phyloP scores from a whole-genome alignment of 805 yeast species.

The Wickerhamiella allomyrinae region DNA sequence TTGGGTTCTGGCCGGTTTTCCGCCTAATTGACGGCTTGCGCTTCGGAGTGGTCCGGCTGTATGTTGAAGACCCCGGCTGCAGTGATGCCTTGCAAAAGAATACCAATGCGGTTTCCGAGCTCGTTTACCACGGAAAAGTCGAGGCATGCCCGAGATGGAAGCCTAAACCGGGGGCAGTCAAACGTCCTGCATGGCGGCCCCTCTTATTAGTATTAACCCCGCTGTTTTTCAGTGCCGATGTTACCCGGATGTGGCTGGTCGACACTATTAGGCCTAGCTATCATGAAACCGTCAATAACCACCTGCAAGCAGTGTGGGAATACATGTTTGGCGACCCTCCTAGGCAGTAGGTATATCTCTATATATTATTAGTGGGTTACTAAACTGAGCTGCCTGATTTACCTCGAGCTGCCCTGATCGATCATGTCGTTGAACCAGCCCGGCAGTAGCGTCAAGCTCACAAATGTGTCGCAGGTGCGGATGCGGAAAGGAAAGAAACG shows the following conservation, averaged over 20 bases:
- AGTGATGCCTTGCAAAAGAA: neutral
- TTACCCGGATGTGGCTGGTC: neutral
- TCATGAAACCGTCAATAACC: neutral
- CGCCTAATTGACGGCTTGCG: slow-evolving; percentile 3
- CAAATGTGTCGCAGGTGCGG: slow-evolving; percentile 86
- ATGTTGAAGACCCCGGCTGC: neutral
- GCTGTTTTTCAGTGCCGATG: neutral
- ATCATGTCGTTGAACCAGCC: slow-evolving; percentile 69
- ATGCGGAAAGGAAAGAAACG: slow-evolving; percentile 80
- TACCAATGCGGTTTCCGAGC: neutral
- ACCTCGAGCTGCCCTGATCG: no score
- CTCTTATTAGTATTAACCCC: slow-evolving; percentile 2
- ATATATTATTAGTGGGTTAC: neutral
- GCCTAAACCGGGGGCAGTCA: neutral
- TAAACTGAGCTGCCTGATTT: neutral
- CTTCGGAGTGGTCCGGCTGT: slow-evolving; percentile 1
- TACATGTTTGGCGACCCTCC: neutral
- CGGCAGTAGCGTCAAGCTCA: slow-evolving; percentile 69
- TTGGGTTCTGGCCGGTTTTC: neutral
- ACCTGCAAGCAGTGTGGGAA: neutral
- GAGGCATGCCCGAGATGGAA: neutral
- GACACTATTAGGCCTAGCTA: neutral
- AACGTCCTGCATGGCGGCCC: neutral
- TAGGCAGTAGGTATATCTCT: slow-evolving; percentile 2
- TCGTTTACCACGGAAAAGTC: neutral